Evolutionary conservation across 1,139 yeast species (phyloP), one percentile per base, ranked within the genome.

Genomic region (Candida tropicalis): DNA sequence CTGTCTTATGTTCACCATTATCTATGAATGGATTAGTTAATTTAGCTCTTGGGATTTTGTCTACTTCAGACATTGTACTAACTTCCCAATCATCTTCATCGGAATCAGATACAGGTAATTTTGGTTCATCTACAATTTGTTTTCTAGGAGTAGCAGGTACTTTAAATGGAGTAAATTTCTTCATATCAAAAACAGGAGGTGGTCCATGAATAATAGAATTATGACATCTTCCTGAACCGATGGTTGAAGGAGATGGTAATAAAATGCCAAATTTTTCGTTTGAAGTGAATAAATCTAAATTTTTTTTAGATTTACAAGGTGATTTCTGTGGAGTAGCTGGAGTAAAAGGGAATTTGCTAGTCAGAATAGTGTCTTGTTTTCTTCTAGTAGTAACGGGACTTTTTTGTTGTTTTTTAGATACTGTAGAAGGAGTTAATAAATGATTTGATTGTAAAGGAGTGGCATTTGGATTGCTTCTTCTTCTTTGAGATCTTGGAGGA

Each of bases 161-260:
- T 33, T 35, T 38, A 17, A 56, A 57, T 13, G 53, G 55, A n/a
- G 32, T 35, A 20, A 36, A 23, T 28, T 40, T 40, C 23, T 35
- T 46, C 35, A 40, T 11, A 18, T 46, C 42, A 35, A 48, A 41
- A 8, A 38, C 20, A 38, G 44, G 44, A 16, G 46, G 39, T 29
- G 39, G 17, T 25, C 17, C 27, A 28, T 27, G 39, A 10, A 28
- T n/a, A 3, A 28, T 15, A 10, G 35, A 13, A 12, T 15, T 27
- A 37, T 37, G 39, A 17, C 28, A 26, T 42, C 77, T 57, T 1
- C 77, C 77, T 1, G 70, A 53, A 1, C 77, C 77, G 5, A 70
- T 62, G 0, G 71, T 68, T 0, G 75, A 67, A 2, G 74, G 75
- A n/a, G 68, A 62, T 2, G 77, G 77, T 39, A 71, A 57, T 29